These are phyloP conservation scores for Xerophyta viscosa DNA, from an alignment of 106 monocot species.

Conservation along the genomic window DNA sequence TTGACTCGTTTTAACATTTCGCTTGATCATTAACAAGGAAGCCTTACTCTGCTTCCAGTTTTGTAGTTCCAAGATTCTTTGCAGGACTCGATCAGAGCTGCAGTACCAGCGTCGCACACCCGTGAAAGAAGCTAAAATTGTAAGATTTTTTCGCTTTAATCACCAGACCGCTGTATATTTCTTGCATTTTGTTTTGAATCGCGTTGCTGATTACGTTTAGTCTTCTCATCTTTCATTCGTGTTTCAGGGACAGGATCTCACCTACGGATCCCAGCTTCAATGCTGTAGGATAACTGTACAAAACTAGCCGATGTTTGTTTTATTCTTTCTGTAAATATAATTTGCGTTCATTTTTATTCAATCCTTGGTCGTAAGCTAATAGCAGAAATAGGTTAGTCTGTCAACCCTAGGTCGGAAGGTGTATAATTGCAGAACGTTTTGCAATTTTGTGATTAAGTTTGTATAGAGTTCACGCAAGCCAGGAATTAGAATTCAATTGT, in stretches of 20 bases:
- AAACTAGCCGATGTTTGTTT: slow-evolving; percentile 9
- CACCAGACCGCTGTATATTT: too few relatives aligned
- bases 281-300: slow-evolving; percentile 10
- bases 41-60: not conserved
- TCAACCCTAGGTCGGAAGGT: too few relatives aligned
- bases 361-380: not conserved
- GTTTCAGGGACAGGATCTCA: not conserved
- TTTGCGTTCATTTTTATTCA: not conserved
- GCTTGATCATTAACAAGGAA: not conserved
- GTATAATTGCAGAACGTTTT: too few relatives aligned
- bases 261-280: not conserved
- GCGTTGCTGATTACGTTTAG: not conserved
- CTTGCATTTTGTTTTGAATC: too few relatives aligned
- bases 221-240: not conserved
- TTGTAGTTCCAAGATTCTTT: not conserved
- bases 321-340: slow-evolving; percentile 15
- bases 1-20: not conserved
- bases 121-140: too few relatives aligned
- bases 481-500: too few relatives aligned
- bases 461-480: too few relatives aligned
- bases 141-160: too few relatives aligned
- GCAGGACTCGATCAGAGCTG: not conserved
- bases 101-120: too few relatives aligned
- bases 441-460: too few relatives aligned
- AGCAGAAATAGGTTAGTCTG: too few relatives aligned